Conservation (phyloP, 1,284 basidiomycete species). For the Inonotus obliquus region DNA sequence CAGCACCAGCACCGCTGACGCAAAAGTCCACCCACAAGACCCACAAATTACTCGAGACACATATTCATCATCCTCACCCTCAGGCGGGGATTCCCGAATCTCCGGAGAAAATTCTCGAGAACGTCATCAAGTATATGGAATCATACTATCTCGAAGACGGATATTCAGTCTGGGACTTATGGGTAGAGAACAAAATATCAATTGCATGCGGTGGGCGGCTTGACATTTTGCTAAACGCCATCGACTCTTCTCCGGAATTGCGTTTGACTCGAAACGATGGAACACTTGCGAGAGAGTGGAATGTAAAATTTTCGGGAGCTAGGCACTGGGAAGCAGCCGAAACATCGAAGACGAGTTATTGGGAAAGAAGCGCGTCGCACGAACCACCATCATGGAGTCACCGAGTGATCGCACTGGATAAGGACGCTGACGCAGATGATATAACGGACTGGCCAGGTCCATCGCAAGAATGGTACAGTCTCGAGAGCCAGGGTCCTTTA, state of each 20-base stretch:
- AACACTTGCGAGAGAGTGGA: slow-evolving; percentile 5
- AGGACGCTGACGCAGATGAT: neutral
- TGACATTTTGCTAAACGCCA: slow-evolving; percentile 4
- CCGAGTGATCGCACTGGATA: neutral
- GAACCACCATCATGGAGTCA: neutral
- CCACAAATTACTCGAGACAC: slow-evolving; percentile 49
- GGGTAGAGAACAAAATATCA: slow-evolving; percentile 11
- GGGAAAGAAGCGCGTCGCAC: neutral
- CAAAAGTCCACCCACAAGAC: slow-evolving; percentile 34
- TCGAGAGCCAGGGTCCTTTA: neutral
- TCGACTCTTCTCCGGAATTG: neutral
- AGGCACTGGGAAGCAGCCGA: slow-evolving; percentile 11
- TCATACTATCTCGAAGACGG: slow-evolving; percentile 8
- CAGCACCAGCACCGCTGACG: slow-evolving; percentile 26
- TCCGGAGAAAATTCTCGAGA: slow-evolving; percentile 21
- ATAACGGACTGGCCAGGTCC: neutral
- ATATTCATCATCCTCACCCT: slow-evolving; percentile 49
- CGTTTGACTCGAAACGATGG: neutral
- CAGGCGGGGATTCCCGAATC: slow-evolving; percentile 38
- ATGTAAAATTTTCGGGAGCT: slow-evolving; percentile 9
- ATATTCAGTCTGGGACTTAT: slow-evolving; percentile 16
- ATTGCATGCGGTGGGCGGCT: slow-evolving; percentile 14
- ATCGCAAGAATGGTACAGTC: neutral
- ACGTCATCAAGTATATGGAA: neutral
- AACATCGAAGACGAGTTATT: neutral